These are phyloP conservation scores for Lasiodiplodia sp. DNA, from an alignment of 2,329 filamentous ascomycete species.

Conservation along the genomic window DNA sequence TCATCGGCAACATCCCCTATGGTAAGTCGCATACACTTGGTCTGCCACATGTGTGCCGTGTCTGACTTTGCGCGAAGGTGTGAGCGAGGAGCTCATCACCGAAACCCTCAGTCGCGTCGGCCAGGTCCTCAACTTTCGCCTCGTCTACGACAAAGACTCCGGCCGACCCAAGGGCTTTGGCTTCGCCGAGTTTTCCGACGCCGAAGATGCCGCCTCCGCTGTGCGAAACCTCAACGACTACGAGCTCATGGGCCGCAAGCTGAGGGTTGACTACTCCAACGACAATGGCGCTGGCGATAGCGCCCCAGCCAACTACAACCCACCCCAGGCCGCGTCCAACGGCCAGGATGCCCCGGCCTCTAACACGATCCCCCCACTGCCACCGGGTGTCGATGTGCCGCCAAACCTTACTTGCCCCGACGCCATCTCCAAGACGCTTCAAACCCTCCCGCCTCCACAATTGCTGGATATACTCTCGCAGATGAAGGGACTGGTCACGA, in stretches of 20 bases:
- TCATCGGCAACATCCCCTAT: conserved; percentile 87
- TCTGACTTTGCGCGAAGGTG: conserved; percentile 62
- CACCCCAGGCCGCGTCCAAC: conserved; percentile 46
- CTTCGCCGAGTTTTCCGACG: conserved; percentile 93
- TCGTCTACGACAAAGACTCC: conserved; percentile 95
- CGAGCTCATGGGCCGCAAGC: conserved; percentile 92
- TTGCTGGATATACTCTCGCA: conserved; percentile 92
- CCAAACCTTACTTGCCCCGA: conserved; percentile 85
- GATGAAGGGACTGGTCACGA: conserved; percentile 88
- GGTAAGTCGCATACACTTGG: conserved; percentile 55
- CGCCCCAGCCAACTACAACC: conserved; percentile 55
- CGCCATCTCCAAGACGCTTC: conserved; percentile 89
- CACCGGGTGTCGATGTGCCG: conserved; percentile 82
- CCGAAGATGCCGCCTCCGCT: conserved; percentile 89
- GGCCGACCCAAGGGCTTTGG: conserved; percentile 95
- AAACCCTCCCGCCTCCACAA: conserved; percentile 83
- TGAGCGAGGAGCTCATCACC: conserved; percentile 94
- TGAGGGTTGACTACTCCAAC: conserved; percentile 95
- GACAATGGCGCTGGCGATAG: conserved; percentile 69
- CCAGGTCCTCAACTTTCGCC: conserved; percentile 87
- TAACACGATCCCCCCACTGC: conserved; percentile 75
- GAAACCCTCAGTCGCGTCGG: conserved; percentile 92
- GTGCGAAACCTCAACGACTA: conserved; percentile 95
- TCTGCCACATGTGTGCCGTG: not conserved
- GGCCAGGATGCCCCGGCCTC: conserved; percentile 50